These are phyloP conservation scores for Pythium aquatile DNA, from an alignment of 352 stramenopile species.

Conservation along the genomic window DNA sequence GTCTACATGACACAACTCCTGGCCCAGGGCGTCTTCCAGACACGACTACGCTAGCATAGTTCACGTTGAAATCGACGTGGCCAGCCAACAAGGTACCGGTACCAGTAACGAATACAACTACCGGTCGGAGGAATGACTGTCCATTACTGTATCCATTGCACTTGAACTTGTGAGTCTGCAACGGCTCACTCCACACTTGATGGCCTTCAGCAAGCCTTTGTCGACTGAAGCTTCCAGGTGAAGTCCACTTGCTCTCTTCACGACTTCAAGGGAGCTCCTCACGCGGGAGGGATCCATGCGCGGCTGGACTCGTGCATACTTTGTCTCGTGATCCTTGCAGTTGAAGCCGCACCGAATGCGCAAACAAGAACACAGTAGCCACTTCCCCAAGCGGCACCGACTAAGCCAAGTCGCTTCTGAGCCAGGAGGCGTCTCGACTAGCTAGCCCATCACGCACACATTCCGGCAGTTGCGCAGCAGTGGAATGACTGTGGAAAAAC, in stretches of 20 bases:
- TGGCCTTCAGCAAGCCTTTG: too few relatives aligned
- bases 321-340: conserved; percentile 3
- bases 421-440: background rate
- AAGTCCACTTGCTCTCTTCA: background rate
- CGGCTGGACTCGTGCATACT: background rate
- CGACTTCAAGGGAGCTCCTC: background rate
- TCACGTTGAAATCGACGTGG: too few relatives aligned
- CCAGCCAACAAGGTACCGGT: too few relatives aligned
- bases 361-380: background rate
- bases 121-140: too few relatives aligned
- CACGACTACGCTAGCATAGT: background rate
- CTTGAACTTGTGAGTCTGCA: background rate
- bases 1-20: conserved; percentile 9
- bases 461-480: background rate
- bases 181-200: too few relatives aligned
- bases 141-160: background rate
- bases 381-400: background rate
- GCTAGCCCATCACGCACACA: background rate
- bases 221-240: too few relatives aligned
- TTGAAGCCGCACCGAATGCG: conserved; percentile 5
- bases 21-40: background rate
- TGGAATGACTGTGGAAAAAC: background rate
- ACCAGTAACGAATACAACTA: background rate
- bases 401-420: background rate
- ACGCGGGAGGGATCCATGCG: too few relatives aligned